phyloP scores from a whole-genome alignment of 1,284 basidiomycete genomes.

The Ustilago nuda region DNA sequence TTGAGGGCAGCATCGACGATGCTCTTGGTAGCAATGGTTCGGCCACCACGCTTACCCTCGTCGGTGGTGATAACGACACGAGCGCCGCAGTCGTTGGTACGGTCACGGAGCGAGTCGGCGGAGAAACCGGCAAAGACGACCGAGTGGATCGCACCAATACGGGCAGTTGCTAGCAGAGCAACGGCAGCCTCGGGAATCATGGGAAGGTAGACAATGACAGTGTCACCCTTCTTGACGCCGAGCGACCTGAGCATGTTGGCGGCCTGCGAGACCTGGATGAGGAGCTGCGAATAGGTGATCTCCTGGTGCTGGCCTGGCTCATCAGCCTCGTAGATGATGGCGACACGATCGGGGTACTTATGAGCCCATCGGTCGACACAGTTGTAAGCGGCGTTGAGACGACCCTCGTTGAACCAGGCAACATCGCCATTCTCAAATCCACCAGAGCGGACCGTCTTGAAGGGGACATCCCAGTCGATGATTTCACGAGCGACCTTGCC shows the following conservation, averaged over 20 bases:
- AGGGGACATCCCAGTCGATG: slow-evolving; percentile 90
- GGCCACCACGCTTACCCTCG: slow-evolving; percentile 95
- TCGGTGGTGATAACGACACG: slow-evolving; percentile 94
- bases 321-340: slow-evolving; percentile 98
- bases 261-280: slow-evolving; percentile 82
- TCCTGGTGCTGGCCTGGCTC: slow-evolving; percentile 85
- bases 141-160: slow-evolving; percentile 97
- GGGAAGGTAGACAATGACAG: slow-evolving; percentile 75
- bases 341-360: slow-evolving; percentile 89
- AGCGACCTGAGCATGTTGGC: slow-evolving; percentile 91
- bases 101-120: slow-evolving; percentile 93
- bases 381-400: slow-evolving; percentile 85
- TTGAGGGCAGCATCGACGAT: slow-evolving; percentile 91
- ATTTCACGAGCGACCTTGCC: slow-evolving; percentile 77
- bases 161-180: slow-evolving; percentile 95
- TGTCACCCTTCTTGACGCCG: slow-evolving; percentile 96
- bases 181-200: slow-evolving; percentile 80
- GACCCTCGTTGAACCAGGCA: slow-evolving; percentile 81
- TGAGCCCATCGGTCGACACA: slow-evolving; percentile 96
- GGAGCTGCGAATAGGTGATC: slow-evolving; percentile 83
- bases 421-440: slow-evolving; percentile 88
- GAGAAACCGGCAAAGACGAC: slow-evolving; percentile 98
- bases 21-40: slow-evolving; percentile 90
- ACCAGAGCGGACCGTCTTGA: slow-evolving; percentile 87
- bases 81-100: slow-evolving; percentile 88